Percentiles rank a stretch among this genome's conserved stretches.
phyloP scores from a whole-genome alignment of 768 basidiomycete genomes.

The Cyathus striatus region DNA sequence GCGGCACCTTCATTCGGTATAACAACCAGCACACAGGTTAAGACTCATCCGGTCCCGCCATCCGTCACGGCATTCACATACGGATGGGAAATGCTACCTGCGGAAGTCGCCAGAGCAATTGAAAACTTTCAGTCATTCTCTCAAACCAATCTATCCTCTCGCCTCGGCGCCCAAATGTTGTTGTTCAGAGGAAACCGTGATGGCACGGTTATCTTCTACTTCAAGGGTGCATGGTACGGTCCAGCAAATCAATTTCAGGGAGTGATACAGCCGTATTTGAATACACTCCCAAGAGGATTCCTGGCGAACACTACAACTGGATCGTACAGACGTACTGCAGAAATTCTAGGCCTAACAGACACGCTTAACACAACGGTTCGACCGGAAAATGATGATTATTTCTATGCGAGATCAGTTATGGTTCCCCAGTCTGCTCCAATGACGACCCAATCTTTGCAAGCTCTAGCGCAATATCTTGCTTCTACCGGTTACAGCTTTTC shows the following conservation, averaged over 20 bases:
- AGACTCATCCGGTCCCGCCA: conserved; percentile 28
- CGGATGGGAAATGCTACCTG: conserved; percentile 26
- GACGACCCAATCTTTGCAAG: conserved; percentile 18
- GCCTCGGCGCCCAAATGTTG: conserved; percentile 28
- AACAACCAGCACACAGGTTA: conserved; percentile 26
- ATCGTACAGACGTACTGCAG: conserved; percentile 27
- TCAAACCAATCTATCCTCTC: conserved; percentile 22
- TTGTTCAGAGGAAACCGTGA: conserved; percentile 18
- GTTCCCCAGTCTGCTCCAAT: conserved; percentile 9
- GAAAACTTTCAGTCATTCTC: conserved; percentile 29
- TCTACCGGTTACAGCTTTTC: not conserved
- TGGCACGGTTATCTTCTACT: conserved; percentile 22
- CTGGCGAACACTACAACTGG: conserved; percentile 12
- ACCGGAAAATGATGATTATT: conserved; percentile 17
- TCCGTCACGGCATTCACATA: conserved; percentile 31
- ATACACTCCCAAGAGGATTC: conserved; percentile 16
- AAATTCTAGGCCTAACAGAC: conserved; percentile 18
- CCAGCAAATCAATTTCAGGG: conserved; percentile 14
- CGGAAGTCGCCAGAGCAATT: conserved; percentile 24
- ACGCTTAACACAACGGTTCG: conserved; percentile 14
- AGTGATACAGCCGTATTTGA: conserved; percentile 24
- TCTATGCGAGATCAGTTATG: conserved; percentile 12
- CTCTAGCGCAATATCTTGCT: conserved; percentile 30
- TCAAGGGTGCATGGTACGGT: conserved; percentile 29
- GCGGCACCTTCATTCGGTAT: conserved; percentile 35